Evolutionary conservation across 2,329 filamentous ascomycete genomes (phyloP).

Genomic region (Hypoxylon sp.): DNA sequence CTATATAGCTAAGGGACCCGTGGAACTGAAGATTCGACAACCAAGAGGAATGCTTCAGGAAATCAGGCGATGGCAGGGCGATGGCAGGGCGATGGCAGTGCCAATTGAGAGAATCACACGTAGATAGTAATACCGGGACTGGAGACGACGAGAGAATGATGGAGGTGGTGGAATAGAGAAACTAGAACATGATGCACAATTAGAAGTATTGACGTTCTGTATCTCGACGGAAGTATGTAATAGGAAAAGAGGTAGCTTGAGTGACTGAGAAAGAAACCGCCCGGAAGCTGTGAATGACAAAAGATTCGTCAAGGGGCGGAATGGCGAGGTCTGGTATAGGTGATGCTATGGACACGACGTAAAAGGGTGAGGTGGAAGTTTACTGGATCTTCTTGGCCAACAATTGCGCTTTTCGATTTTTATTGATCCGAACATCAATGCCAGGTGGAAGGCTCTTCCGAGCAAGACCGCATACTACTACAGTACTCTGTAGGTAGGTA

Average conservation of each 20-base stretch:
- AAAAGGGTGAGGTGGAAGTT: conserved; percentile 50
- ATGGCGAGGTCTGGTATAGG: conserved; percentile 26
- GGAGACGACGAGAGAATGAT: conserved; percentile 43
- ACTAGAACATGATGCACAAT: conserved; percentile 51
- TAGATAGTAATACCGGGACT: conserved; percentile 50
- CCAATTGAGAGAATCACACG: conserved; percentile 49
- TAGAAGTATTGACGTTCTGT: conserved; percentile 32
- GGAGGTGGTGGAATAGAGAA: conserved; percentile 35
- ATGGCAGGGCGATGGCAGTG: conserved; percentile 27
- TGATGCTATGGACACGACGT: conserved; percentile 36
- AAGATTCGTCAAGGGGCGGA: conserved; percentile 25
- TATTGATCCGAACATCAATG: conserved; percentile 40
- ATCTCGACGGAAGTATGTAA: conserved; percentile 15
- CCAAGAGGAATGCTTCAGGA: conserved; percentile 38
- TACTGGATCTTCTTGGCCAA: conserved; percentile 41
- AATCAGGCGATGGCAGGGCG: conserved; percentile 20
- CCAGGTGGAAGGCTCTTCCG: conserved; percentile 27
- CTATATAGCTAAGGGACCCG: conserved; percentile 31
- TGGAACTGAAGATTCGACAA: conserved; percentile 42
- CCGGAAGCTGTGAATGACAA: conserved; percentile 16
- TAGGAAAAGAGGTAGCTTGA: conserved; percentile 15
- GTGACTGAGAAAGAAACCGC: conserved; percentile 12
- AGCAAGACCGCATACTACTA: conserved; percentile 10
- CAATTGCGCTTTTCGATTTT: conserved; percentile 41
- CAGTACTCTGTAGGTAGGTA: not conserved